Base-by-base conservation (phyloP, 1,284 basidiomycete species). In the Volvariella surrecta region DNA sequence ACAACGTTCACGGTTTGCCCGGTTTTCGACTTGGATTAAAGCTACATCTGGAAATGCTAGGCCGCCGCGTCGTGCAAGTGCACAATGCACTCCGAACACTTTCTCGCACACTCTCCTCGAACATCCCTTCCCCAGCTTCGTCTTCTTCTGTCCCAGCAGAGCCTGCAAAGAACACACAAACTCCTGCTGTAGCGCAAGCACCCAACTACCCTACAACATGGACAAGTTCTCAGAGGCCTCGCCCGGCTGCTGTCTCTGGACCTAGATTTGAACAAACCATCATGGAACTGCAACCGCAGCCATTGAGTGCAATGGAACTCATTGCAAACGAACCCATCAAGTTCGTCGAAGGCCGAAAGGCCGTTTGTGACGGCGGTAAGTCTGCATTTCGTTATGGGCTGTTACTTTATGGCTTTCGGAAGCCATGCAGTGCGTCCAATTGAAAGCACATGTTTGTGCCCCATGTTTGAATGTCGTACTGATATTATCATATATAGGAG, bases 291-390 rank as follows among this genome's bases (percentile, higher is more conserved):
- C 95, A 99, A 63, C 95, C 95, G 1, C 79, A 80, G 48, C 86
- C 93, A n/a, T 70, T 85, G 50, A 89, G 88, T 48, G 95, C 94
- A 2, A 93, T 97, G 82, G 84, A 87, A 52, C 73, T 97, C 59
- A 79, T 98, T 52, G 73, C 74, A 41, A 74, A 89, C 51, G 90
- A 96, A 62, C 92, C 94, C 6, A 78, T 96, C 44, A 73, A 85
- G 40, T 61, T 92, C 44, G 82, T 94, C 1, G 62, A 87, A 42
- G 85, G 80, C 24, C 73, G 95, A 52, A 87, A 82, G 58, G 93
- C 90, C 2, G 74, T 82, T 43, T 99, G 95, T 59, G 93, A 99
- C 61, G 95, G 95, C 53, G 93, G 93, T 95, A 54, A 57, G 88
- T 67, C 22, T 35, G 39, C 17, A n/a, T n/a, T n/a, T n/a, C n/a